Evolutionary conservation across 2,329 filamentous ascomycete species (phyloP).

Genomic region (Xylariaceae sp.): DNA sequence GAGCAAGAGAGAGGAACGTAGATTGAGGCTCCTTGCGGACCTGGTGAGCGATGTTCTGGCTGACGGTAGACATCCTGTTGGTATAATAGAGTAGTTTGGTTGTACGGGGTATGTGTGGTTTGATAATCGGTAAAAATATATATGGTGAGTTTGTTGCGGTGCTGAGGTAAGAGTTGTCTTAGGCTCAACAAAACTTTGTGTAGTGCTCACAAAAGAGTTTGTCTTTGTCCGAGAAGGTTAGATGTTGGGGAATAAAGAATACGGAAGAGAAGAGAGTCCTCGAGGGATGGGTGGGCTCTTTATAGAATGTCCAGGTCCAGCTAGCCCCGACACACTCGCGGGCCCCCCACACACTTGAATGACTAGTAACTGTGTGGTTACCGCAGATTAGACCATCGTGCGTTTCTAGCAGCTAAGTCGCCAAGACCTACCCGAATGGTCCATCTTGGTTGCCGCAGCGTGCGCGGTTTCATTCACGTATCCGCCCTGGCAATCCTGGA

Average conservation of each 20-base stretch:
- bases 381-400: conserved; percentile 4
- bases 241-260: conserved; percentile 14
- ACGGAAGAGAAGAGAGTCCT: neutral
- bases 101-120: neutral
- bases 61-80: conserved; percentile 33
- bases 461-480: conserved; percentile 24
- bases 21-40: conserved; percentile 37
- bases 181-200: conserved; percentile 1
- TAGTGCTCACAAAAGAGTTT: conserved; percentile 3
- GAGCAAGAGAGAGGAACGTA: conserved; percentile 61
- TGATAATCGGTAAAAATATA: neutral
- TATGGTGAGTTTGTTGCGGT: neutral
- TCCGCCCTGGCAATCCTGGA: conserved; percentile 18
- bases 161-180: conserved; percentile 3
- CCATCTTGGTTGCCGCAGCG: conserved; percentile 16
- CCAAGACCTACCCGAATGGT: conserved; percentile 34
- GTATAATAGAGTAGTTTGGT: conserved; percentile 8
- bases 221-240: conserved; percentile 15
- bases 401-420: conserved; percentile 26
- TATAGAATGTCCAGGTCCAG: conserved; percentile 11
- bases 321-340: conserved; percentile 11
- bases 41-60: conserved; percentile 26
- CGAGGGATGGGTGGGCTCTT: conserved; percentile 20
- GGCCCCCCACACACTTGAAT: conserved; percentile 9
- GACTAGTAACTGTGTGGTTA: conserved; percentile 6